Evolutionary conservation across 2,329 filamentous ascomycete genomes (phyloP), one percentile per base, ranked within the genome.

Genomic region (Aureobasidium sp.): DNA sequence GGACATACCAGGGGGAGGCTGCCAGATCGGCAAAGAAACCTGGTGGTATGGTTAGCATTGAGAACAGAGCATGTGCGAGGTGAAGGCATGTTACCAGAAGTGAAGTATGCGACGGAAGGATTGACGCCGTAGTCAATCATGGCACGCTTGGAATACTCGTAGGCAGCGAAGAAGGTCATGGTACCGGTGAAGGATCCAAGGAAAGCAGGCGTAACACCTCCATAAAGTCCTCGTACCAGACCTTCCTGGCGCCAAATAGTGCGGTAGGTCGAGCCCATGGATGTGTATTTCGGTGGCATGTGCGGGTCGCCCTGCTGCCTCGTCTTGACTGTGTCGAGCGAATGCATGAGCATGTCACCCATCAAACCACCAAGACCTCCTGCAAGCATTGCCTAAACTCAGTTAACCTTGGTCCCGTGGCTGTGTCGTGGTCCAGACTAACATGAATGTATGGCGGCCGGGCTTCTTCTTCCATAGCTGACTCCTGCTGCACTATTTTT

Each of bases 261-360:
- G 72, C 89, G 84, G 77, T 97, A 99, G 4, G 93, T 94, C 63
- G 88, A 89, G 42, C 89, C 89, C 74, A 97, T 86, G 16, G 91
- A 93, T 11, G 89, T 88, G 77, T 99, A 99, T 76, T 90, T 96
- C 1, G 94, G 89, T 27, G 94, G 94, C 64, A 96, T 83, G 72
- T 94, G 88, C 48, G 93, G 92, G 71, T 97, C 94, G 70, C 93
- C 94, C 76, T 99, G 94, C 74, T 99, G 95, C 68, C 94, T 85
- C 50, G 94, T 99, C 78, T 99, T 99, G 69, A 99, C 94, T 0
- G 94, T 99, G 75, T 99, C 94, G 71, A 99, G 83, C 49, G 93
- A 97, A 78, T 99, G 94, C 94, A 99, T 99, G 67, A 99, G 80
- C 83, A 99, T 89, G 75, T 99, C 94, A 63, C 95, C 94, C 61